Conservation (phyloP, 208 protist genomes). For the Trypanosoma theileri region DNA sequence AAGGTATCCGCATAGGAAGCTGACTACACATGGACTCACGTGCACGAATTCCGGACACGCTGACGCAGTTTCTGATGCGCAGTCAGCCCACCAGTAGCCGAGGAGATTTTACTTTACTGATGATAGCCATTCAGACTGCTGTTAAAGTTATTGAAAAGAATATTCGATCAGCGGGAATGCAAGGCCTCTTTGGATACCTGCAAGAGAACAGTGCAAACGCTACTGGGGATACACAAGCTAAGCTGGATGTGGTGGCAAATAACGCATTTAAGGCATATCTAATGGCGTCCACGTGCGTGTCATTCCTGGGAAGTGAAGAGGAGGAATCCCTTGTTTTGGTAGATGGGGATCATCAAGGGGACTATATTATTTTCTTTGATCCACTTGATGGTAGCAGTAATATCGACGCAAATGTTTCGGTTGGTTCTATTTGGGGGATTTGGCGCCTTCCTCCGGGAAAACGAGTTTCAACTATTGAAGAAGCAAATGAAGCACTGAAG, state of each 20-base stretch:
- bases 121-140: conserved; percentile 89
- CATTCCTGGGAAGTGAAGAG: conserved; percentile 81
- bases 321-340: conserved; percentile 78
- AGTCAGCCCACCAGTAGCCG: conserved; percentile 74
- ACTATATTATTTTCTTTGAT: conserved; percentile 95
- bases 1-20: too few species aligned
- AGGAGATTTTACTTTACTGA: conserved; percentile 86
- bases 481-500: conserved; percentile 72
- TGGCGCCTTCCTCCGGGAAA: conserved; percentile 77
- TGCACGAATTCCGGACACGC: conserved; percentile 42
- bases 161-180: conserved; percentile 82
- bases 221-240: conserved; percentile 83
- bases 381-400: conserved; percentile 96
- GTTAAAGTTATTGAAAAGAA: conserved; percentile 89
- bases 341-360: conserved; percentile 57
- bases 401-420: conserved; percentile 96
- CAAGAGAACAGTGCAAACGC: conserved; percentile 50
- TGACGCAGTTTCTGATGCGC: conserved; percentile 86
- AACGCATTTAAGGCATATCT: conserved; percentile 86
- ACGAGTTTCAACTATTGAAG: conserved; percentile 75
- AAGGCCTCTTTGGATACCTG: conserved; percentile 82
- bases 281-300: conserved; percentile 70
- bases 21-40: not conserved
- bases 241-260: conserved; percentile 88
- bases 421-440: conserved; percentile 94